phyloP scores from a whole-genome alignment of 768 basidiomycete species.

The Hydnum rufescens region DNA sequence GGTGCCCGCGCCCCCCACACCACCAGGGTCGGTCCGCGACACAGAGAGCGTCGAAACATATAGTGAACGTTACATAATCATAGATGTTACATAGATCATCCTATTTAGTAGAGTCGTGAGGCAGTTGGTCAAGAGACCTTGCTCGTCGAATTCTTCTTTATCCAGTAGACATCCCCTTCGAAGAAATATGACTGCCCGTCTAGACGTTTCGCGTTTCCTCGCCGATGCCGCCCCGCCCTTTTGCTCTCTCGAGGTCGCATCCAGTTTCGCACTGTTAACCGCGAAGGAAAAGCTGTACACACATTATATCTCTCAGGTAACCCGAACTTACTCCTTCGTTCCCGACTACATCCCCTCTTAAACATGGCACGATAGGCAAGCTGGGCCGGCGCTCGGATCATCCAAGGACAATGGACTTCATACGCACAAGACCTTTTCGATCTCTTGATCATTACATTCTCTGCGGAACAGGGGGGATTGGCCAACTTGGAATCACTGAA shows the following conservation, averaged over 20 bases:
- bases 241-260: constrained; percentile 46
- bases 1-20: too few relatives aligned
- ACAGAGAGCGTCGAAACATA: too few relatives aligned
- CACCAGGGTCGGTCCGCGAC: too few relatives aligned
- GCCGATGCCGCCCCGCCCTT: constrained; percentile 62
- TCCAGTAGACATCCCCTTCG: too few relatives aligned
- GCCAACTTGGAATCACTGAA: constrained; percentile 34
- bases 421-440: constrained; percentile 26
- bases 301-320: constrained; percentile 26
- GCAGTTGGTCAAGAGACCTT: too few relatives aligned
- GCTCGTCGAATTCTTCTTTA: too few relatives aligned
- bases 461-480: constrained; percentile 3
- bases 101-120: too few relatives aligned
- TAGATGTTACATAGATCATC: too few relatives aligned
- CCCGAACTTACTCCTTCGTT: neutral
- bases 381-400: constrained; percentile 72
- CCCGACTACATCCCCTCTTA: neutral
- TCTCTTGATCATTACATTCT: constrained; percentile 13
- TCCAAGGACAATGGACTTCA: constrained; percentile 68
- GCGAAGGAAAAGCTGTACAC: constrained; percentile 60
- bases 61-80: too few relatives aligned
- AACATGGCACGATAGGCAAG: constrained; percentile 26
- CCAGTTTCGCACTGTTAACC: constrained; percentile 37
- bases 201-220: constrained; percentile 15
- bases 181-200: too few relatives aligned